phyloP scores from a whole-genome alignment of 345 rosid species.

The Lepidium didymum region DNA sequence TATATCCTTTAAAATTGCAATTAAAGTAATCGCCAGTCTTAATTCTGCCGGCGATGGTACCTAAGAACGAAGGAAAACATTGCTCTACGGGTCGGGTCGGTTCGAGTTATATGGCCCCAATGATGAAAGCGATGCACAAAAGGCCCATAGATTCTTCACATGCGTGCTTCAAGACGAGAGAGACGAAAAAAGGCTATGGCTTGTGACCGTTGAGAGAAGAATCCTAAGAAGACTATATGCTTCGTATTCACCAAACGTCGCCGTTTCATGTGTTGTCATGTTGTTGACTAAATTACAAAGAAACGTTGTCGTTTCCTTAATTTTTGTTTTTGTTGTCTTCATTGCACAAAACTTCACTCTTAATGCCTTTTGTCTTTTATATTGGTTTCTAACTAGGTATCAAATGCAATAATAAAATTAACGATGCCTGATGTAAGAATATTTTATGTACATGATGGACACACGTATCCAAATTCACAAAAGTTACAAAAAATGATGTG shows the following conservation, averaged over 20 bases:
- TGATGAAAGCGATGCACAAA: conserved; percentile 19
- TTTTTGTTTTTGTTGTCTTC: conserved; percentile 3
- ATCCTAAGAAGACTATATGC: conserved; percentile 20
- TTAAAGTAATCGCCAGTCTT: not conserved
- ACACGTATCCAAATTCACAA: conserved; percentile 14
- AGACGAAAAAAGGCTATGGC: not conserved
- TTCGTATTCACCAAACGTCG: conserved; percentile 10
- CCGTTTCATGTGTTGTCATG: conserved; percentile 17
- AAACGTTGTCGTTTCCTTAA: conserved; percentile 7
- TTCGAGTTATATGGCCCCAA: not conserved
- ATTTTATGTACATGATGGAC: not conserved
- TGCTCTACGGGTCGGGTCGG: not conserved
- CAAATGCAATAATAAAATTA: not conserved
- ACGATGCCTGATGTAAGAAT: not conserved
- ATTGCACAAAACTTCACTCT: not conserved
- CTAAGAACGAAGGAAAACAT: conserved; percentile 15
- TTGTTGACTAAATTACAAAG: not conserved
- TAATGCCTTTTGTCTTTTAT: not conserved
- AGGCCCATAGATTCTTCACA: conserved; percentile 19
- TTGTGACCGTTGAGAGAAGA: conserved; percentile 8
- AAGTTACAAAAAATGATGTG: conserved; percentile 3
- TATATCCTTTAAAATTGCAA: not conserved
- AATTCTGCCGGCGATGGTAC: conserved; percentile 11
- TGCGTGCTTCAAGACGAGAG: conserved; percentile 11
- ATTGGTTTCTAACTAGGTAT: not conserved